These are phyloP conservation scores for Cercospora sesami DNA, from an alignment of 2,329 filamentous ascomycete species.

Conservation along the genomic window DNA sequence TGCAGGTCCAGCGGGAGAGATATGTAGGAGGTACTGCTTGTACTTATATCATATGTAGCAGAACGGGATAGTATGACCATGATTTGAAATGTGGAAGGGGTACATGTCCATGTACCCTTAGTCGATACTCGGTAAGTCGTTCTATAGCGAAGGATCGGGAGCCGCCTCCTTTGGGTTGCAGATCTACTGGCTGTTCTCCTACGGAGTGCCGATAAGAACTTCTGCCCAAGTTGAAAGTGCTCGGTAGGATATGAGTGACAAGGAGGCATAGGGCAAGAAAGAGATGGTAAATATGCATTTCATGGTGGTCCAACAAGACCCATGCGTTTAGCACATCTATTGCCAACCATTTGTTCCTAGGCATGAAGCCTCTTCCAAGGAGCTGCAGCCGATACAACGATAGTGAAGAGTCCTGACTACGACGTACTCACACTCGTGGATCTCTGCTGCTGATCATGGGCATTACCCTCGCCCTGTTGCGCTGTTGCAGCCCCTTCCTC, in stretches of 20 bases:
- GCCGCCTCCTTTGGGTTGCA: neutral
- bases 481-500: neutral
- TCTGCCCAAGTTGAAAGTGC: neutral
- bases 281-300: neutral
- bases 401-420: neutral
- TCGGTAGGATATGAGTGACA: neutral
- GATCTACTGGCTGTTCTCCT: neutral
- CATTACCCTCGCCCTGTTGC: neutral
- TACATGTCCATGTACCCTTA: too few relatives aligned
- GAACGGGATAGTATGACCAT: too few relatives aligned
- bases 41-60: too few relatives aligned
- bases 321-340: neutral
- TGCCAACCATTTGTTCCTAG: neutral
- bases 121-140: too few relatives aligned
- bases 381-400: neutral
- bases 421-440: neutral
- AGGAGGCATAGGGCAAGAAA: neutral
- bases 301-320: neutral
- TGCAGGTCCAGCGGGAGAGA: neutral
- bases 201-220: neutral
- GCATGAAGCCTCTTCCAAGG: neutral
- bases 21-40: too few relatives aligned
- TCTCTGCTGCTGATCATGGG: neutral
- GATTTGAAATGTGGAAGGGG: too few relatives aligned
- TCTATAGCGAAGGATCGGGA: too few relatives aligned